These are phyloP conservation scores for Euphorbia schlechtendalii DNA, from an alignment of 441 rosid genomes.

Conservation along the genomic window DNA sequence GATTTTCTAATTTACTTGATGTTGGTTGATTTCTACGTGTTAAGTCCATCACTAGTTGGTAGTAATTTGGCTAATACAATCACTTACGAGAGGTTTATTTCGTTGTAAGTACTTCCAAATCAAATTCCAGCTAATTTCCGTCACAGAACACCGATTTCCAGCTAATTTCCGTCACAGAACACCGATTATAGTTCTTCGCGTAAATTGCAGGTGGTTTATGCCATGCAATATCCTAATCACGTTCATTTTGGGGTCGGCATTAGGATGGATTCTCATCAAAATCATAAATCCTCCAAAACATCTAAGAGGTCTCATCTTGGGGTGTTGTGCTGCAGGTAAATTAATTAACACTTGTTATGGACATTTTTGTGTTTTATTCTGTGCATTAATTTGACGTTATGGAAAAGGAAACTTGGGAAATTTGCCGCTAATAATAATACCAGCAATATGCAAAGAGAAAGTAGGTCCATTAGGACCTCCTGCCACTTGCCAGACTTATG, in stretches of 20 bases:
- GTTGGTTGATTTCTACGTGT: slow-evolving; percentile 49
- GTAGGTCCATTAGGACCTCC: slow-evolving; percentile 31
- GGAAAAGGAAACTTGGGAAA: slow-evolving; percentile 32
- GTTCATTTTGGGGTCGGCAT: slow-evolving; percentile 17
- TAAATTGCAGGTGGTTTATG: slow-evolving; percentile 40
- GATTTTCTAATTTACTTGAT: no score
- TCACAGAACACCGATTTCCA: no score
- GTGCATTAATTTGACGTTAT: not conserved
- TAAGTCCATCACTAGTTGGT: slow-evolving; percentile 45
- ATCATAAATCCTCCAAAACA: slow-evolving; percentile 24
- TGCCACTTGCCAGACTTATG: slow-evolving; percentile 19
- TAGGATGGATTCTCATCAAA: slow-evolving; percentile 29
- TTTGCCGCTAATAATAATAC: slow-evolving; percentile 30
- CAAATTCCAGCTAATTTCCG: no score
- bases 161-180: no score
- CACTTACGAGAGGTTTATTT: slow-evolving; percentile 14
- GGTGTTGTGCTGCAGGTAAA: slow-evolving; percentile 30
- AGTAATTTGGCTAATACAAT: slow-evolving; percentile 48
- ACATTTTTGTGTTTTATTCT: no score
- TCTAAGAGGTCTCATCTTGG: slow-evolving; percentile 28
- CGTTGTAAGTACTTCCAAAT: not conserved
- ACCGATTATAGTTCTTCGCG: no score
- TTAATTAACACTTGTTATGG: no score
- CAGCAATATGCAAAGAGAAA: slow-evolving; percentile 31
- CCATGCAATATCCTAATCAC: slow-evolving; percentile 30